Conservation (phyloP, 2,329 filamentous ascomycete species). For the Trichoderma breve region DNA sequence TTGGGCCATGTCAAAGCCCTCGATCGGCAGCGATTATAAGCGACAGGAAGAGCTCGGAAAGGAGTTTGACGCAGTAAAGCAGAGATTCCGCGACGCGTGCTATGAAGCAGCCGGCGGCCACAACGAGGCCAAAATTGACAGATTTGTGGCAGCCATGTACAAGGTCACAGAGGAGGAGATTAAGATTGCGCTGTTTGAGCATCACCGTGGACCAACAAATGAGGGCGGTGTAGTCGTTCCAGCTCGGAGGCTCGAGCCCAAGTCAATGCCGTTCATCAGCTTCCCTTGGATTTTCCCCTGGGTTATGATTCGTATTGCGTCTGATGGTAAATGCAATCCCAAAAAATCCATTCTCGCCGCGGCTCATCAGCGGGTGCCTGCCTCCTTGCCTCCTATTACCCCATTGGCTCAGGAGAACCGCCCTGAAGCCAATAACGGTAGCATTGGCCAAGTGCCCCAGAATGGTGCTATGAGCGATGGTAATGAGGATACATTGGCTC, state of each 20-base stretch:
- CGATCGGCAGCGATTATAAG: conserved; percentile 76
- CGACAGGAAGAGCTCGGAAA: conserved; percentile 78
- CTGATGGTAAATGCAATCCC: conserved; percentile 28
- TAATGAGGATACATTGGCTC: not conserved
- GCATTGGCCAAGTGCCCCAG: not conserved
- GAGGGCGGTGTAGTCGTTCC: conserved; percentile 33
- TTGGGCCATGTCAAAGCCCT: conserved; percentile 74
- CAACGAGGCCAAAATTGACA: conserved; percentile 59
- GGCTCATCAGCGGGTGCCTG: conserved; percentile 12
- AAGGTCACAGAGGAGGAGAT: conserved; percentile 73
- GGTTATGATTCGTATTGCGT: conserved; percentile 44
- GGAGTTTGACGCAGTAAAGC: conserved; percentile 63
- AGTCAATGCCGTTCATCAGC: conserved; percentile 76
- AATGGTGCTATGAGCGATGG: not conserved
- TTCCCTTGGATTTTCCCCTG: conserved; percentile 89
- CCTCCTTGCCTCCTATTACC: not conserved
- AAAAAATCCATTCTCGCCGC: conserved; percentile 23
- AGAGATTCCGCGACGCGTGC: conserved; percentile 66
- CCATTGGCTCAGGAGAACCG: not conserved
- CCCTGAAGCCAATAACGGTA: not conserved
- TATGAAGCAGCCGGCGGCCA: conserved; percentile 60
- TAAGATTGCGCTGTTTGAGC: conserved; percentile 54
- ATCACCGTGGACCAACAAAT: conserved; percentile 29
- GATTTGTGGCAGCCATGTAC: conserved; percentile 86
- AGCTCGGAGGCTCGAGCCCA: conserved; percentile 31